Evolutionary conservation across 2,329 filamentous ascomycete genomes (phyloP).

Genomic region (Zarea fungicola): DNA sequence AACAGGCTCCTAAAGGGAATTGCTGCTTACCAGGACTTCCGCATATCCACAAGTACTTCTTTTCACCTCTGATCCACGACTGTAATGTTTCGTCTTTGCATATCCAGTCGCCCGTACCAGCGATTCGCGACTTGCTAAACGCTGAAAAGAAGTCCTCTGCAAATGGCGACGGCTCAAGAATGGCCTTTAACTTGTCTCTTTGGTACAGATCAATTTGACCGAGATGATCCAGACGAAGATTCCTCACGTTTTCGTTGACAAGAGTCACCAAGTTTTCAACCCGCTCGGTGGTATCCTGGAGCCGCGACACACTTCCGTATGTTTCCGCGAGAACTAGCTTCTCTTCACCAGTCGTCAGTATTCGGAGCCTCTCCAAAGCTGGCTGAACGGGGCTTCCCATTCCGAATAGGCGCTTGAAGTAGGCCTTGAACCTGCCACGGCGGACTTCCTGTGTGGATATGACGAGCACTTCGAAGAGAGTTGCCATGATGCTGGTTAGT

Average conservation of each 20-base stretch:
- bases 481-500: constrained; percentile 36
- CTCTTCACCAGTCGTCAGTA: constrained; percentile 37
- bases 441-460: constrained; percentile 37
- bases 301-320: constrained; percentile 30
- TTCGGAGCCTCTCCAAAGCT: constrained; percentile 34
- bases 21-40: constrained; percentile 39
- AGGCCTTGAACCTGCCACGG: constrained; percentile 36
- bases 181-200: constrained; percentile 33
- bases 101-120: constrained; percentile 43
- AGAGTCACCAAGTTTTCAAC: constrained; percentile 30
- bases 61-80: constrained; percentile 33
- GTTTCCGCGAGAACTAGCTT: constrained; percentile 40
- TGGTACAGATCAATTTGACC: constrained; percentile 28
- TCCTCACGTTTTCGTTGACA: constrained; percentile 30
- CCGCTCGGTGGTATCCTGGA: constrained; percentile 32
- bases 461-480: constrained; percentile 41
- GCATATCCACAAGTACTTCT: constrained; percentile 37
- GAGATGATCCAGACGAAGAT: constrained; percentile 29
- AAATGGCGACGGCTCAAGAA: constrained; percentile 37
- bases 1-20: too few relatives aligned
- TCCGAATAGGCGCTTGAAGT: constrained; percentile 35
- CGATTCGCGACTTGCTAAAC: constrained; percentile 35
- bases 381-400: constrained; percentile 34
- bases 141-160: constrained; percentile 37
- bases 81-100: constrained; percentile 33